These are phyloP conservation scores for Eimeria maxima DNA, from an alignment of 169 alveolate genomes.

Conservation along the genomic window DNA sequence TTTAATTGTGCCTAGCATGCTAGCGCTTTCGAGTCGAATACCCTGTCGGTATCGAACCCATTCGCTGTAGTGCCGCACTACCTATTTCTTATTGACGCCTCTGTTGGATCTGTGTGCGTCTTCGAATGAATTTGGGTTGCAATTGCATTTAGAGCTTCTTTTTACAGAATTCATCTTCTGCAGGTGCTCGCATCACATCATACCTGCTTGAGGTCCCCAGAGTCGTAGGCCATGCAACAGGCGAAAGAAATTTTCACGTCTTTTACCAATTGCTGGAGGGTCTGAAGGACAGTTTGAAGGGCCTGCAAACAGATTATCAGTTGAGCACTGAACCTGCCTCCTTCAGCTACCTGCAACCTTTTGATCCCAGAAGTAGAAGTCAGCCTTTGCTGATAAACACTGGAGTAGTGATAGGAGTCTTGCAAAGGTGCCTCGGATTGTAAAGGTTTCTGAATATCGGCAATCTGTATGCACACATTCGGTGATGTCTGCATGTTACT, in stretches of 20 bases:
- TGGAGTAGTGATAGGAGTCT: too few relatives aligned
- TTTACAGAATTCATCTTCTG: not conserved
- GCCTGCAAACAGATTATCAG: conserved; percentile 13
- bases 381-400: not conserved
- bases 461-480: too few relatives aligned
- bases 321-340: conserved; percentile 59
- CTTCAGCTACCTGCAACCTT: conserved; percentile 48
- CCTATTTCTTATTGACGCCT: too few relatives aligned
- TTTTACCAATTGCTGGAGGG: conserved; percentile 97
- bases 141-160: too few relatives aligned
- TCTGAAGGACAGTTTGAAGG: conserved; percentile 85
- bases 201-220: conserved; percentile 80
- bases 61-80: too few relatives aligned
- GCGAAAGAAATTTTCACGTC: conserved; percentile 97
- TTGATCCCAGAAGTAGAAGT: conserved; percentile 21
- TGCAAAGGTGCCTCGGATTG: too few relatives aligned
- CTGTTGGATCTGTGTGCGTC: too few relatives aligned
- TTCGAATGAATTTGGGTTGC: too few relatives aligned
- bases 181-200: conserved; percentile 77
- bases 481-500: not conserved
- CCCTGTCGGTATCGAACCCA: too few relatives aligned
- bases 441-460: too few relatives aligned
- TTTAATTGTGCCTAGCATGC: too few relatives aligned
- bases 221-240: conserved; percentile 93
- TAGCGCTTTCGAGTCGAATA: too few relatives aligned